Percentiles rank a stretch among this genome's conserved stretches.
Evolutionary conservation across 2,329 filamentous ascomycete genomes (phyloP).

Genomic region (Blastomyces percursus): DNA sequence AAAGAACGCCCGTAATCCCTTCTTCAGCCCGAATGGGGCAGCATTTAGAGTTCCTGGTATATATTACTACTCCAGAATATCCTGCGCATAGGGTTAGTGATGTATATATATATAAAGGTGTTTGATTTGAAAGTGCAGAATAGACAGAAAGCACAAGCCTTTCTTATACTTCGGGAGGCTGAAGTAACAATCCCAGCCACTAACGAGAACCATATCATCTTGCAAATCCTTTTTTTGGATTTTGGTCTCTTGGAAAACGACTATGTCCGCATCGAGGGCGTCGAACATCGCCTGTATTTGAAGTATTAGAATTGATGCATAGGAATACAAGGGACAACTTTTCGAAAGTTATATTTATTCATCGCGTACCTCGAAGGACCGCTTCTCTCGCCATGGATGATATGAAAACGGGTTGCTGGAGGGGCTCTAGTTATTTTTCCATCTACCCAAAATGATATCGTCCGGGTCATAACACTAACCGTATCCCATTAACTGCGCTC

Average conservation of each 20-base stretch:
- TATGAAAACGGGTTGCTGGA: constrained; percentile 70
- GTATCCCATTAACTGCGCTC: constrained; percentile 64
- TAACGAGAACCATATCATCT: constrained; percentile 92
- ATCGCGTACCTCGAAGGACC: constrained; percentile 52
- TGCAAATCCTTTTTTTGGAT: constrained; percentile 84
- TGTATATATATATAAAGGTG: neutral
- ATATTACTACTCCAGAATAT: constrained; percentile 91
- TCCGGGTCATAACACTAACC: constrained; percentile 34
- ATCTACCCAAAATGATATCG: neutral
- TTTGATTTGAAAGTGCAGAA: neutral
- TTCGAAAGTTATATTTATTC: neutral
- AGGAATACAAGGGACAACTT: neutral
- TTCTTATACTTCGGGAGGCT: constrained; percentile 90
- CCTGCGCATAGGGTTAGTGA: constrained; percentile 41
- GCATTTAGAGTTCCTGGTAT: constrained; percentile 78
- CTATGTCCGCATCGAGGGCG: constrained; percentile 79
- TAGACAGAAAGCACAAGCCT: constrained; percentile 40
- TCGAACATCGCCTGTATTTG: constrained; percentile 73
- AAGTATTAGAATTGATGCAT: neutral
- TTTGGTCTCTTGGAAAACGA: constrained; percentile 92
- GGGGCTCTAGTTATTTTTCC: constrained; percentile 1
- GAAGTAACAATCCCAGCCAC: constrained; percentile 94
- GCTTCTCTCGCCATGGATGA: constrained; percentile 65
- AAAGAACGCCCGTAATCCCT: constrained; percentile 75
- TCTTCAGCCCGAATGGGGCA: constrained; percentile 84